Conservation (phyloP, 352 stramenopile species). For the Globisporangium rhizosaccharum region DNA sequence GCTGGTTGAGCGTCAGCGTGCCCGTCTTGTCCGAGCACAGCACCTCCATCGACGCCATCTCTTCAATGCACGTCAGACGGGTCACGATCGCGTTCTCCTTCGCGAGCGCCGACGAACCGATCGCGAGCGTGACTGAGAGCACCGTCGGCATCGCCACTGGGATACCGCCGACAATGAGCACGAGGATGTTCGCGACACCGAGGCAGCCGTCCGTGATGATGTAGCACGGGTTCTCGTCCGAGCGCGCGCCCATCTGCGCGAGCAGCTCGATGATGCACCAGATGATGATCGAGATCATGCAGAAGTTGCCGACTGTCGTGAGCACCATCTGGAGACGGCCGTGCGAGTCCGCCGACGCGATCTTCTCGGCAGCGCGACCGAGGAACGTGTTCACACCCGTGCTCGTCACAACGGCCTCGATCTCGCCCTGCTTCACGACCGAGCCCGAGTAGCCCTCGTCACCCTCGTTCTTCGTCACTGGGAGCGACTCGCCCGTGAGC, state of each 20-base stretch:
- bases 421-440: conserved; percentile 86
- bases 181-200: conserved; percentile 68
- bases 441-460: conserved; percentile 82
- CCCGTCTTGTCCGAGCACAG: conserved; percentile 95
- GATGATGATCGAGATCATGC: conserved; percentile 84
- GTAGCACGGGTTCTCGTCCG: conserved; percentile 80
- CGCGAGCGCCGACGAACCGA: conserved; percentile 85
- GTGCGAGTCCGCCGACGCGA: conserved; percentile 64
- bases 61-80: conserved; percentile 89
- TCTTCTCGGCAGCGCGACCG: conserved; percentile 80
- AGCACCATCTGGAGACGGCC: conserved; percentile 90
- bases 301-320: conserved; percentile 90
- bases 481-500: conserved; percentile 92
- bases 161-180: conserved; percentile 91
- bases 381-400: conserved; percentile 91
- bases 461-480: conserved; percentile 81
- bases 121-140: conserved; percentile 87
- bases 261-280: conserved; percentile 84
- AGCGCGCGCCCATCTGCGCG: conserved; percentile 69
- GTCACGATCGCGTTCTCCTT: conserved; percentile 92
- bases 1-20: conserved; percentile 94
- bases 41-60: conserved; percentile 90
- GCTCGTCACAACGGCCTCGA: conserved; percentile 85
- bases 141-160: conserved; percentile 93
- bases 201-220: conserved; percentile 68